phyloP scores from a whole-genome alignment of 1,139 yeast species.

The Scheffersomyces parashehatae region DNA sequence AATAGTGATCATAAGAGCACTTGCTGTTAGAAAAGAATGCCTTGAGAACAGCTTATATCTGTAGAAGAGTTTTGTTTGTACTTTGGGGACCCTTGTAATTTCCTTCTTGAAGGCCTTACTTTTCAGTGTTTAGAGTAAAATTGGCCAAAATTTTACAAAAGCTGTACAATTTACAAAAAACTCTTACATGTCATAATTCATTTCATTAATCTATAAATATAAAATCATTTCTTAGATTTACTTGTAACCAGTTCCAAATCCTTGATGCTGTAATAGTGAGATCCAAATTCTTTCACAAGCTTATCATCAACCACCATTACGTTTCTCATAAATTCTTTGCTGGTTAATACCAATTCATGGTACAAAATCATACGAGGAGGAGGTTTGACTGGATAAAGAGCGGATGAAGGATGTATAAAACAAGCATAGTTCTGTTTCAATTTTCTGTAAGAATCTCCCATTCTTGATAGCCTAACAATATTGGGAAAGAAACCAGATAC shows the following conservation, averaged over 20 bases:
- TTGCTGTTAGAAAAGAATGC: no score
- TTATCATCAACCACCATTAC: slow-evolving; percentile 71
- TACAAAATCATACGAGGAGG: slow-evolving; percentile 73
- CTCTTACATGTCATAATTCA: no score
- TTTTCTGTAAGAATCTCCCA: slow-evolving; percentile 72
- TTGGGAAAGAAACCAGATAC: slow-evolving; percentile 84
- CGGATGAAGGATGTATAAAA: slow-evolving; percentile 81
- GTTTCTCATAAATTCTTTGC: slow-evolving; percentile 87
- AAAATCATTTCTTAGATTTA: neutral
- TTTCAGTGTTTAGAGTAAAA: no score
- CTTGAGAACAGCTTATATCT: no score
- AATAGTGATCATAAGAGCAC: no score
- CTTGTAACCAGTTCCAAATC: slow-evolving; percentile 11
- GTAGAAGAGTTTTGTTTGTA: no score
- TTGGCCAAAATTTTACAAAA: no score
- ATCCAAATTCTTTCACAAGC: slow-evolving; percentile 66
- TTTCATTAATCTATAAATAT: no score
- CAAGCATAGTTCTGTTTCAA: slow-evolving; percentile 66
- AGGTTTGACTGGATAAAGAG: slow-evolving; percentile 59
- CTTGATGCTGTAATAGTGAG: slow-evolving; percentile 45
- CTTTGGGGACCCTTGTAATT: no score
- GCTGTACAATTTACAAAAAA: no score
- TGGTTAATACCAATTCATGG: slow-evolving; percentile 82
- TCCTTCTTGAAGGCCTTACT: no score
- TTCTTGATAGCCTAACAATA: slow-evolving; percentile 65